These are phyloP conservation scores for Colletotrichum filicis DNA, from an alignment of 2,329 filamentous ascomycete genomes.

Conservation along the genomic window DNA sequence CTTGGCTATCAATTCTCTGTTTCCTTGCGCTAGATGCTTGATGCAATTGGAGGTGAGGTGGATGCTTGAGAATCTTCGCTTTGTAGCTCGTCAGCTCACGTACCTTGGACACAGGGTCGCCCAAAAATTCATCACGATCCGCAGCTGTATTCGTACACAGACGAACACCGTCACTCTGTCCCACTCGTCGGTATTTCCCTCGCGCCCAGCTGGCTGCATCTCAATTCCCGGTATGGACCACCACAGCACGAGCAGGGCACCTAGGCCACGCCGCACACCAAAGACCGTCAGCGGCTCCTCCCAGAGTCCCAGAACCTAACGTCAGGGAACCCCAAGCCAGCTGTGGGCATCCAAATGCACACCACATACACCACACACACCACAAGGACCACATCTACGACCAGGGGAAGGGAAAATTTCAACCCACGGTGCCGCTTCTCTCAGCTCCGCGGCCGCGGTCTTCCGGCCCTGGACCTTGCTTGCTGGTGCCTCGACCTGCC, in stretches of 20 bases:
- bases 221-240: neutral
- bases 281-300: neutral
- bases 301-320: neutral
- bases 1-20: neutral
- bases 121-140: neutral
- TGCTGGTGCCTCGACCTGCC: neutral
- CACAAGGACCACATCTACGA: neutral
- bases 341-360: neutral
- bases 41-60: neutral
- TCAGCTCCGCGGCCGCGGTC: slow-evolving; percentile 31
- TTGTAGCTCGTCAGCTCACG: neutral
- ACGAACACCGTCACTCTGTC: neutral
- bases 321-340: neutral
- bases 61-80: neutral
- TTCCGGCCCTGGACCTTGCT: slow-evolving; percentile 30
- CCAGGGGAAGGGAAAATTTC: neutral
- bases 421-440: slow-evolving; percentile 10
- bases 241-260: neutral
- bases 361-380: neutral
- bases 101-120: neutral
- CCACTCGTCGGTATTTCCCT: neutral
- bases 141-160: neutral
- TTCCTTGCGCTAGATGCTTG: neutral
- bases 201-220: neutral
- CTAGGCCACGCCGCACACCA: neutral